Percentiles rank a stretch among this genome's conserved stretches.
Evolutionary conservation across 345 rosid genomes (phyloP).

Genomic region (Eucalyptus sp.): DNA sequence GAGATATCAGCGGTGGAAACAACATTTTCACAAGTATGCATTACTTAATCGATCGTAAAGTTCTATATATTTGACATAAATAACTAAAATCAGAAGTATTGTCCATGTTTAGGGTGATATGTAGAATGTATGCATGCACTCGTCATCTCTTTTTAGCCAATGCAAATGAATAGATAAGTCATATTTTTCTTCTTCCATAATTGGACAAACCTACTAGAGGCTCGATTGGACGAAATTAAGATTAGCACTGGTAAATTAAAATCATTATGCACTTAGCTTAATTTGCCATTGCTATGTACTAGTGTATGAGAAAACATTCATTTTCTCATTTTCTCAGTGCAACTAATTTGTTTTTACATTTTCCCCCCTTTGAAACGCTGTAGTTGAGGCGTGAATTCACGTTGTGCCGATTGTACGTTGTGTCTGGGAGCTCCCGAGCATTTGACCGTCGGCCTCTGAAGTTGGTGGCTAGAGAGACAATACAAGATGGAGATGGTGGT

Average conservation of each 20-base stretch:
- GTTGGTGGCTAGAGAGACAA: constrained; percentile 1
- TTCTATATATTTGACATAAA: neutral
- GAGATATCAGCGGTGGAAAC: neutral
- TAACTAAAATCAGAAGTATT: neutral
- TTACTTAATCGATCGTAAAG: neutral
- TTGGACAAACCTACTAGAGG: neutral
- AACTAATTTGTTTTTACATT: neutral
- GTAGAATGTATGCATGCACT: neutral
- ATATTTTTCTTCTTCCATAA: neutral
- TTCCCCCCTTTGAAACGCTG: neutral
- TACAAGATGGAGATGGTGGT: neutral
- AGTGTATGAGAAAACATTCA: neutral
- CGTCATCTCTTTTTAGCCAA: neutral
- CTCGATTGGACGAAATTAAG: neutral
- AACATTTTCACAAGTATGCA: neutral
- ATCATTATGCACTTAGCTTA: neutral
- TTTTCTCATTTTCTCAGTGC: neutral
- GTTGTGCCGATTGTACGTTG: constrained; percentile 65
- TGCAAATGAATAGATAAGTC: neutral
- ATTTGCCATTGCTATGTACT: neutral
- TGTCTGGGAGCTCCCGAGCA: constrained; percentile 61
- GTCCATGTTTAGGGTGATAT: neutral
- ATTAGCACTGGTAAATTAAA: neutral
- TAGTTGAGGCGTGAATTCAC: constrained; percentile 59
- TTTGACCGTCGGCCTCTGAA: constrained; percentile 75